Evolutionary conservation across 2,329 filamentous ascomycete genomes (phyloP), one percentile per base, ranked within the genome.

Genomic region (Fusarium camptoceras): DNA sequence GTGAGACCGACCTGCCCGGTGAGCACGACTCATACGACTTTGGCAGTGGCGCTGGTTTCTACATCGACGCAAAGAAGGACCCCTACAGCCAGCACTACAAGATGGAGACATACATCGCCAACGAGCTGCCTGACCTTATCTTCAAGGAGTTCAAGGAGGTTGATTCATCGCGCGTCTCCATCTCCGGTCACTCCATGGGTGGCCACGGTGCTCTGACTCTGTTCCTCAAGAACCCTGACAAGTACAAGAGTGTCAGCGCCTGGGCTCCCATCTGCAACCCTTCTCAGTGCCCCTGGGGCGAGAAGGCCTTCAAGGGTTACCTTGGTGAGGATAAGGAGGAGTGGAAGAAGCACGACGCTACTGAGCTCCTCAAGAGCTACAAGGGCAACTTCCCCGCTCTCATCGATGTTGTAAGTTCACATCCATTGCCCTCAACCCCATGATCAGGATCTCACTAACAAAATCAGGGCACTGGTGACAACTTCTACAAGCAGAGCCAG

Each of bases 161-260:
- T 30, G 95, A 98, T 79, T 76, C 81, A 1, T 81, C 76, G 28
- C 86, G 91, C 42, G 89, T 98, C 58, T 92, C 91, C 80, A 96
- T 99, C 76, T 93, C 93, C 42, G 96, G 96, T 8, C 96, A 99
- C 83, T 94, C 91, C 75, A 99, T 99, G 96, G 96, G 96, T 72
- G 96, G 96, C 0, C 96, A 99, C 81, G 96, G 96, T 68, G 96
- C 96, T 46, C 84, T 99, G 74, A 97, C 94, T 47, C 83, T 98
- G 74, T 98, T 92, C 84, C 86, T 99, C 55, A 95, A 93, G 84
- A 92, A 98, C 82, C 94, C 96, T 0, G 94, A 92, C 69, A 89
- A 88, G 83, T 99, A 97, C 86, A 92, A 91, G 83, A 93, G 90
- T 71, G 94, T 96, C 60, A 94, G 91, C 67, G 95, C 95, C 3